Evolutionary conservation across 2,329 filamentous ascomycete species (phyloP).

Genomic region (Fusarium brevicatenulatum): DNA sequence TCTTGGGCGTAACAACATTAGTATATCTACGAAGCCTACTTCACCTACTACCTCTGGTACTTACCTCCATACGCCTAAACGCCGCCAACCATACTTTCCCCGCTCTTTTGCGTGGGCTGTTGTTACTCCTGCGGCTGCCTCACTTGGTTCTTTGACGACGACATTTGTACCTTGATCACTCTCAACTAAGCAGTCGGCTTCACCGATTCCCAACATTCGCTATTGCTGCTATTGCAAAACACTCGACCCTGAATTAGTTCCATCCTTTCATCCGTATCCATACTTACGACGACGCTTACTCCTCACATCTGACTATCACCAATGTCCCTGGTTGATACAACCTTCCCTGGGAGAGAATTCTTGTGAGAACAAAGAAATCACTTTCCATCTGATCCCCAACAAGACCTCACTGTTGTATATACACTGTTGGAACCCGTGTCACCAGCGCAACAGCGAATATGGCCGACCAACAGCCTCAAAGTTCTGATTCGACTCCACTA

Average conservation of each 20-base stretch:
- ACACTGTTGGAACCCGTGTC: slow-evolving; percentile 18
- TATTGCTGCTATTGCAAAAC: slow-evolving; percentile 1
- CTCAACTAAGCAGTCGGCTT: slow-evolving; percentile 20
- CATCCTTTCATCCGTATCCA: not conserved
- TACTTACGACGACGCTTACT: slow-evolving; percentile 26
- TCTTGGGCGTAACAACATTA: slow-evolving; percentile 5
- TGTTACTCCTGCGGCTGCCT: slow-evolving; percentile 30
- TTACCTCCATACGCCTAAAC: slow-evolving; percentile 3
- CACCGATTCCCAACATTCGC: slow-evolving; percentile 19
- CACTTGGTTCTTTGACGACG: slow-evolving; percentile 24
- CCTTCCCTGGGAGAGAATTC: not conserved
- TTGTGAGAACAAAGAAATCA: not conserved
- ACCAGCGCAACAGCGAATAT: slow-evolving; percentile 31
- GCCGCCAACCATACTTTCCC: slow-evolving; percentile 26
- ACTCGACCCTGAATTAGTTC: not conserved
- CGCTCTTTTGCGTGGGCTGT: slow-evolving; percentile 37
- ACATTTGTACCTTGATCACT: slow-evolving; percentile 20
- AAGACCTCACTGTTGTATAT: not conserved
- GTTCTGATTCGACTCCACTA: slow-evolving; percentile 35
- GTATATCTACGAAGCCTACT: not conserved
- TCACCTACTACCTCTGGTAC: not conserved
- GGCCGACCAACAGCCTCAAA: slow-evolving; percentile 40
- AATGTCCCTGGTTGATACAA: not conserved
- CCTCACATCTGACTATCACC: slow-evolving; percentile 12
- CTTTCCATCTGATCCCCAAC: not conserved